These are phyloP conservation scores for Anacardium occidentale DNA, from an alignment of 345 rosid species.

Conservation along the genomic window DNA sequence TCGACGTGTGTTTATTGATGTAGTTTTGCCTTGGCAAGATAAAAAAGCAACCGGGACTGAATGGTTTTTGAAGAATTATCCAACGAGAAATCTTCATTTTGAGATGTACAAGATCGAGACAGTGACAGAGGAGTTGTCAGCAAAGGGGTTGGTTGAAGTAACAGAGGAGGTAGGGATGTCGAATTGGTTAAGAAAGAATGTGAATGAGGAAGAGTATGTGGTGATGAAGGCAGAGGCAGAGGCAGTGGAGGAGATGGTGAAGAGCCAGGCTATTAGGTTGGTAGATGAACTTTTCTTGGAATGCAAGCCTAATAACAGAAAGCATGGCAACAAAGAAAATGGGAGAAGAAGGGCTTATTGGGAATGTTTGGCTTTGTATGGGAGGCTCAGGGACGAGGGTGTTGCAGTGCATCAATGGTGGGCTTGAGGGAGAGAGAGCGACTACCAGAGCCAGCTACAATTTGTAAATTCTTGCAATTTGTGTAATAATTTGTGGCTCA, in stretches of 20 bases:
- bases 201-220: slow-evolving; percentile 62
- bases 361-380: slow-evolving; percentile 82
- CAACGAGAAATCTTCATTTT: slow-evolving; percentile 60
- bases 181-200: slow-evolving; percentile 66
- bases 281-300: slow-evolving; percentile 90
- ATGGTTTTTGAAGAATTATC: slow-evolving; percentile 70
- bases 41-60: slow-evolving; percentile 39
- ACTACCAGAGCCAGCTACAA: too few species aligned
- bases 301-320: slow-evolving; percentile 55
- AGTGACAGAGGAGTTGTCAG: slow-evolving; percentile 25
- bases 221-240: slow-evolving; percentile 88
- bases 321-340: slow-evolving; percentile 20
- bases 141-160: slow-evolving; percentile 15
- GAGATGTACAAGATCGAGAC: slow-evolving; percentile 72
- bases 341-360: slow-evolving; percentile 63
- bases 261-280: slow-evolving; percentile 47
- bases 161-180: slow-evolving; percentile 45
- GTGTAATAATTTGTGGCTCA: too few species aligned
- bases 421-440: slow-evolving; percentile 37
- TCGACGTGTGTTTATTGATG: slow-evolving; percentile 64
- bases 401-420: slow-evolving; percentile 87
- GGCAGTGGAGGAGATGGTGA: slow-evolving; percentile 70
- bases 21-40: slow-evolving; percentile 36
- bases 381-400: slow-evolving; percentile 73
- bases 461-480: too few species aligned